These are phyloP conservation scores for Alternaria tenuissima DNA, from an alignment of 2,329 filamentous ascomycete genomes.

Conservation along the genomic window DNA sequence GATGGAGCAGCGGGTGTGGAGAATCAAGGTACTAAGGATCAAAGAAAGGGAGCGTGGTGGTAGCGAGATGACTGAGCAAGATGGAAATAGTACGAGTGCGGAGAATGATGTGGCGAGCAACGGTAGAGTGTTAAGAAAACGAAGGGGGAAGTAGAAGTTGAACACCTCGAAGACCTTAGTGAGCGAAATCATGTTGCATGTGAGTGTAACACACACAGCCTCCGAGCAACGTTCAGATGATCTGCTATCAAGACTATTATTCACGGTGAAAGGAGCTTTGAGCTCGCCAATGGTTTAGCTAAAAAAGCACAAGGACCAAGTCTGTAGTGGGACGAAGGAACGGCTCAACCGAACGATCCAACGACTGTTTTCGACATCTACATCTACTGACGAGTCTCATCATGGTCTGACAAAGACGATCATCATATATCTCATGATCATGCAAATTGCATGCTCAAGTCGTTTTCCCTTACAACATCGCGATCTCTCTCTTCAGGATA, in stretches of 20 bases:
- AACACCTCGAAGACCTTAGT: fast-evolving
- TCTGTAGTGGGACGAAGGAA: background rate
- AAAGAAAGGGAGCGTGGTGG: slow-evolving; percentile 1
- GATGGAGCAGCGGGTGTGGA: slow-evolving; percentile 16
- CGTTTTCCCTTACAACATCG: slow-evolving; percentile 1
- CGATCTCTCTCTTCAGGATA: slow-evolving; percentile 1
- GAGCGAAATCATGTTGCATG: background rate
- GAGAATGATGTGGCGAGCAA: background rate
- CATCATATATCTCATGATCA: background rate
- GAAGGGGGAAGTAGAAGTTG: background rate
- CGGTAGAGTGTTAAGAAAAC: background rate
- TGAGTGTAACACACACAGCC: background rate
- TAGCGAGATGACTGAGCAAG: background rate
- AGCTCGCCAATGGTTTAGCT: background rate
- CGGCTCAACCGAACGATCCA: background rate
- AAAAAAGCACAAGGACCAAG: background rate
- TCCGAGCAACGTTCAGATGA: fast-evolving
- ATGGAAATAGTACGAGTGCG: background rate
- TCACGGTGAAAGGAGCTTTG: no score
- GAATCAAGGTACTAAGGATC: slow-evolving; percentile 9
- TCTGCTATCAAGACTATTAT: fast-evolving
- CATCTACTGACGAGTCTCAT: background rate
- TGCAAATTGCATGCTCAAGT: background rate
- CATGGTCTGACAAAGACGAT: background rate
- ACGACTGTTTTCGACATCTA: background rate